phyloP scores from a whole-genome alignment of 2,329 filamentous ascomycete species.

The Fusarium sp. region DNA sequence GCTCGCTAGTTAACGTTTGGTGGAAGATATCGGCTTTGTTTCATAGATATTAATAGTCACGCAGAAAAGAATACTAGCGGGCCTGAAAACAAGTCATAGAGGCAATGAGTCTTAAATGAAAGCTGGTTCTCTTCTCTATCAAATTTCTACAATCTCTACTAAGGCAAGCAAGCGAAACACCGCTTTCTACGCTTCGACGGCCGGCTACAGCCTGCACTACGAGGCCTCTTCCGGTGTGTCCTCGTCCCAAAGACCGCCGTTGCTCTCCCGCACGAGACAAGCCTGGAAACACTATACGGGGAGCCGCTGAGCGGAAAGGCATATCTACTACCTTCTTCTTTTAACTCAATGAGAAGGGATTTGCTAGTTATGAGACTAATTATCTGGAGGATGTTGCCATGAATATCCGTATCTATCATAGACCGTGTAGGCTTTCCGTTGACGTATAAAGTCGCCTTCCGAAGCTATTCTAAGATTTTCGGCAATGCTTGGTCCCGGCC shows the following conservation, averaged over 20 bases:
- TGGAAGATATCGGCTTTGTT: neutral
- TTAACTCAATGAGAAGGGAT: conserved; percentile 10
- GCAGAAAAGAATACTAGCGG: neutral
- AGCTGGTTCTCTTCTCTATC: neutral
- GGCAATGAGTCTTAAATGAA: neutral
- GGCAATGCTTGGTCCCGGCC: conserved; percentile 3
- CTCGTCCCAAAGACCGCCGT: conserved; percentile 14
- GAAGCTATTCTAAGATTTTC: neutral
- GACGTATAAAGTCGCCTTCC: conserved; percentile 1
- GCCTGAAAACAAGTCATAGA: neutral
- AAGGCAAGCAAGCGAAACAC: conserved; percentile 3
- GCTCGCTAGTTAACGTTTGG: no score
- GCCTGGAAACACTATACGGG: neutral
- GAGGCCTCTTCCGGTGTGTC: conserved; percentile 4
- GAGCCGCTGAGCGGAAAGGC: conserved; percentile 11
- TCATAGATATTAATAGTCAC: neutral
- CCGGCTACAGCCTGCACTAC: neutral
- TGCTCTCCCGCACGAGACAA: neutral
- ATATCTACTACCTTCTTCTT: neutral
- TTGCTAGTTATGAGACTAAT: neutral
- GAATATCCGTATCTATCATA: neutral
- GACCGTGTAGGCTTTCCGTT: neutral
- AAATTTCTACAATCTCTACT: neutral
- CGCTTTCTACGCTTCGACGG: conserved; percentile 10
- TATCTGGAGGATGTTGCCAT: conserved; percentile 5